Percentiles rank a stretch among this genome's conserved stretches.
These are phyloP conservation scores for Phytophthora crassamura DNA, from an alignment of 352 stramenopile genomes.

Conservation along the genomic window DNA sequence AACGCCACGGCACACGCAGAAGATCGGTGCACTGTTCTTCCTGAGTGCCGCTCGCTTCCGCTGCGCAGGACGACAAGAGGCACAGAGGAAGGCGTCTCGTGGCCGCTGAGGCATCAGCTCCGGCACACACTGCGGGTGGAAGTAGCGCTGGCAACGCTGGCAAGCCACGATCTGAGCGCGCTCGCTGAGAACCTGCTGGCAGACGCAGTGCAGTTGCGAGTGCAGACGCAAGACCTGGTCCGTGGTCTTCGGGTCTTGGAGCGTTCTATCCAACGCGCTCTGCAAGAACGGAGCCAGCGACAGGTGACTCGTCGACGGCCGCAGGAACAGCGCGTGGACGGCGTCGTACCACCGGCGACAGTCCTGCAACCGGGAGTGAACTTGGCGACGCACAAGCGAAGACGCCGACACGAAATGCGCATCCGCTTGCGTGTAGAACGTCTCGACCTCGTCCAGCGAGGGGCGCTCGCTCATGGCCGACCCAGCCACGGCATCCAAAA, in stretches of 20 bases:
- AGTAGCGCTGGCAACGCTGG: conserved; percentile 53
- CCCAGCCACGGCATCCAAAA: conserved; percentile 37
- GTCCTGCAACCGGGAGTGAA: conserved; percentile 71
- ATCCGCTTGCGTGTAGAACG: conserved; percentile 64
- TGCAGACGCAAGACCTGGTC: conserved; percentile 29
- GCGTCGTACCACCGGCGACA: conserved; percentile 68
- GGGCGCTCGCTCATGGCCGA: conserved; percentile 38
- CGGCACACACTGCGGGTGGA: conserved; percentile 67
- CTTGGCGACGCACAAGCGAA: conserved; percentile 66
- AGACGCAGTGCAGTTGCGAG: conserved; percentile 66
- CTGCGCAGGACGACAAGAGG: conserved; percentile 19
- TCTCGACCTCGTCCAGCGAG: conserved; percentile 52
- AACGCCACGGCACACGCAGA: conserved; percentile 72
- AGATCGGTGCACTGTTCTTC: conserved; percentile 36
- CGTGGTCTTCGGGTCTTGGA: conserved; percentile 21
- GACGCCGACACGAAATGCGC: conserved; percentile 62
- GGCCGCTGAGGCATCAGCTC: conserved; percentile 20
- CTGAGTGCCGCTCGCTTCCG: conserved; percentile 14
- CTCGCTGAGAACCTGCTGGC: conserved; percentile 69
- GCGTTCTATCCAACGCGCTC: conserved; percentile 42
- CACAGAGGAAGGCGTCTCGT: conserved; percentile 26
- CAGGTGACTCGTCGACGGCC: conserved; percentile 42
- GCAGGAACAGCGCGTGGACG: conserved; percentile 65
- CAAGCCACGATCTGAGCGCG: conserved; percentile 59
- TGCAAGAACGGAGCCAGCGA: conserved; percentile 56